Evolutionary conservation across 768 basidiomycete genomes (phyloP).

Genomic region (Lactarius deliciosus): DNA sequence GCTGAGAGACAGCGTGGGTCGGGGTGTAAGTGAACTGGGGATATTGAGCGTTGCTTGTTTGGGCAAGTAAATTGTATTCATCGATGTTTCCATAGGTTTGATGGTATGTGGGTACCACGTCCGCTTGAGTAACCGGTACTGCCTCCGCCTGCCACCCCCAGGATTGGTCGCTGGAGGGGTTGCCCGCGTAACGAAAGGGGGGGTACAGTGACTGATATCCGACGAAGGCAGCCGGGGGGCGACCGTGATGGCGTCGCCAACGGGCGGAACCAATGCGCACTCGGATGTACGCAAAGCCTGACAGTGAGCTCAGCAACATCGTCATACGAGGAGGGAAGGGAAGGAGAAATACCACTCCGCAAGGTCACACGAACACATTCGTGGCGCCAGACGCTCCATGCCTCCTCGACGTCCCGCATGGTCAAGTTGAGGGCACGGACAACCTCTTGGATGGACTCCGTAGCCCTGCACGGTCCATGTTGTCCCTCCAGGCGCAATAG

Average conservation of each 20-base stretch:
- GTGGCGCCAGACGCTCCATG: conserved; percentile 13
- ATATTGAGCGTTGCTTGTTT: not conserved
- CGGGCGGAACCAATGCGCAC: not conserved
- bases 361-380: not conserved
- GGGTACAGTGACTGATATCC: not conserved
- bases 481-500: not conserved
- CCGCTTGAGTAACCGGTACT: not conserved
- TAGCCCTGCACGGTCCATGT: not conserved
- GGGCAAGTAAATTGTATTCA: not conserved
- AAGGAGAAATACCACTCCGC: not conserved
- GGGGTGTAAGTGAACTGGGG: not conserved
- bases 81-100: not conserved
- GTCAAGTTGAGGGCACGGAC: conserved; percentile 7
- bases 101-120: not conserved
- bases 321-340: not conserved
- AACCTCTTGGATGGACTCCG: not conserved
- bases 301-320: not conserved
- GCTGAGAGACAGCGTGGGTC: not conserved
- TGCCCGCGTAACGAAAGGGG: not conserved
- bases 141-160: not conserved
- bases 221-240: not conserved
- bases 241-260: conserved; percentile 11
- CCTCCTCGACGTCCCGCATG: conserved; percentile 9
- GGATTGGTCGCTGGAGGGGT: not conserved
- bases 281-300: conserved; percentile 15